Conservation (phyloP, 2,329 filamentous ascomycete species). For the Periconia sp. region DNA sequence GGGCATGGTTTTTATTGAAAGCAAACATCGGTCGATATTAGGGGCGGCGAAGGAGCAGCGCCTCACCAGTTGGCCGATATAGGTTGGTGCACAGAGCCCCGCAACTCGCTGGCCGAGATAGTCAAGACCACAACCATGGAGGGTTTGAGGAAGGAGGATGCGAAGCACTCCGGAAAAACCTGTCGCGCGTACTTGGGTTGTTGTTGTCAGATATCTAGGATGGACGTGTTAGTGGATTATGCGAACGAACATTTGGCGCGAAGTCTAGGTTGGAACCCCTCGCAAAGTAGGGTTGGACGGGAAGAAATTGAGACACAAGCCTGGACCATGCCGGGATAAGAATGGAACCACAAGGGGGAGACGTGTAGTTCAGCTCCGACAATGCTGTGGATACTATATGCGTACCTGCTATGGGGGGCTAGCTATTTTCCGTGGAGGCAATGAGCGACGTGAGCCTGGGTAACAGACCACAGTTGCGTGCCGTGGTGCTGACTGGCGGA, state of each 20-base stretch:
- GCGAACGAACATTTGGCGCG: no score
- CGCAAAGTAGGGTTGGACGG: constrained; percentile 13
- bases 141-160: constrained; percentile 15
- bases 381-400: constrained; percentile 36
- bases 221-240: constrained; percentile 34
- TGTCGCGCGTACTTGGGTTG: constrained; percentile 33
- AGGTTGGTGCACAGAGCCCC: constrained; percentile 31
- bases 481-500: constrained; percentile 31
- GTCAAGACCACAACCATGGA: constrained; percentile 35
- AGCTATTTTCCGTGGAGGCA: constrained; percentile 27
- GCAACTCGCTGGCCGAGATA: constrained; percentile 30
- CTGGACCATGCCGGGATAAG: constrained; percentile 14
- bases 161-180: constrained; percentile 14
- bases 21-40: constrained; percentile 39
- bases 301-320: constrained; percentile 14
- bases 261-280: constrained; percentile 22
- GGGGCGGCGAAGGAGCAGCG: constrained; percentile 10
- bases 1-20: constrained; percentile 42
- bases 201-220: constrained; percentile 19
- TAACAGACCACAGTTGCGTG: constrained; percentile 30
- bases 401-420: constrained; percentile 37
- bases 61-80: constrained; percentile 22
- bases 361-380: constrained; percentile 28
- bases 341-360: constrained; percentile 18
- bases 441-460: constrained; percentile 29